Percentiles rank a stretch among this genome's conserved stretches.
Evolutionary conservation across 1,284 basidiomycete genomes (phyloP).

Genomic region (Trichosporon coremiiforme): DNA sequence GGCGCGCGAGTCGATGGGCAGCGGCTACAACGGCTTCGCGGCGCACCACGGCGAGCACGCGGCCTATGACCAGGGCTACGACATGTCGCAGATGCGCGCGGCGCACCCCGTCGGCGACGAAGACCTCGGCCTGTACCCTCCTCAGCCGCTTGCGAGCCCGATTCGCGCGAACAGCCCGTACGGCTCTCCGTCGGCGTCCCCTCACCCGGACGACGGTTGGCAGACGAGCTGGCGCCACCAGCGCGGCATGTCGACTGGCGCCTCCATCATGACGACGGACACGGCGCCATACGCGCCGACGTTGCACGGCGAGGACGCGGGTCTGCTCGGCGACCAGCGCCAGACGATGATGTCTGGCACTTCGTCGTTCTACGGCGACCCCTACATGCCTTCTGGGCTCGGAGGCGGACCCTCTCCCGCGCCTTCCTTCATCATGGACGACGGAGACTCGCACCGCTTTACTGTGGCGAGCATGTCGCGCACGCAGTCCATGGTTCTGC

Average conservation of each 20-base stretch:
- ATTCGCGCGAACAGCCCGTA: constrained; percentile 13
- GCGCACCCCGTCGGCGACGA: constrained; percentile 10
- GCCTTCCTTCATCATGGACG: constrained; percentile 44
- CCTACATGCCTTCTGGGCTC: constrained; percentile 32
- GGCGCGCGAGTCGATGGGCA: constrained; percentile 41
- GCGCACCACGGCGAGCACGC: neutral
- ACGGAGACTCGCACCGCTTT: constrained; percentile 38
- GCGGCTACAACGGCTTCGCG: constrained; percentile 18
- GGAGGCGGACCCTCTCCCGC: constrained; percentile 33
- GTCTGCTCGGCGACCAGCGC: neutral
- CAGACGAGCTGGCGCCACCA: neutral
- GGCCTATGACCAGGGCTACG: neutral
- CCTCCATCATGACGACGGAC: neutral
- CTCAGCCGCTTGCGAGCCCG: neutral
- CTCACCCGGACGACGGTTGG: neutral
- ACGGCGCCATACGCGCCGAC: neutral
- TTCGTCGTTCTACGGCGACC: constrained; percentile 32
- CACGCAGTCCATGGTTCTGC: constrained; percentile 51
- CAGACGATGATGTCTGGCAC: constrained; percentile 24
- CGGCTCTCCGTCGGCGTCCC: neutral
- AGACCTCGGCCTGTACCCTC: constrained; percentile 20
- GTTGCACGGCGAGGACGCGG: neutral
- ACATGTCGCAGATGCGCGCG: constrained; percentile 1
- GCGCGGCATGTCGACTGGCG: neutral
- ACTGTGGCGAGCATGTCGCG: constrained; percentile 35